Evolutionary conservation across 2,329 filamentous ascomycete species (phyloP).

Genomic region (Phoma herbarum): DNA sequence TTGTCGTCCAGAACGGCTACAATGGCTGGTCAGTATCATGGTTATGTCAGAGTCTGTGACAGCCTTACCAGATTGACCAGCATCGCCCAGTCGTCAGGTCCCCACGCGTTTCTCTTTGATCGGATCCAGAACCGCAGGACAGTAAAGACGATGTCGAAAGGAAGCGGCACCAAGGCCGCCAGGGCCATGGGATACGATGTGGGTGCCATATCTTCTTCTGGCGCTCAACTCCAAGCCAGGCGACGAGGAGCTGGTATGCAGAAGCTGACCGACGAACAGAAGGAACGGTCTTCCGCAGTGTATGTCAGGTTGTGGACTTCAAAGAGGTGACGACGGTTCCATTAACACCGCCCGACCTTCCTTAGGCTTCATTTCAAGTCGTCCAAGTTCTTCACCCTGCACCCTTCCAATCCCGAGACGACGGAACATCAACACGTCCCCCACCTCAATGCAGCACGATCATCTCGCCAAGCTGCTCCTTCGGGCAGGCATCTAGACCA

Average conservation of each 20-base stretch:
- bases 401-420: slow-evolving; percentile 12
- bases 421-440: slow-evolving; percentile 18
- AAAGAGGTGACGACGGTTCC: slow-evolving; percentile 1
- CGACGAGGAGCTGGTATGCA: background rate
- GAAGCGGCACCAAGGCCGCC: slow-evolving; percentile 18
- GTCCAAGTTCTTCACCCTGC: slow-evolving; percentile 11
- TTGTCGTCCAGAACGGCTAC: slow-evolving; percentile 21
- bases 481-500: slow-evolving; percentile 5
- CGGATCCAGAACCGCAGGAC: slow-evolving; percentile 23
- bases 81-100: slow-evolving; percentile 27
- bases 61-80: slow-evolving; percentile 21
- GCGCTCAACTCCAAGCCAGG: background rate
- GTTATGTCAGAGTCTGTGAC: background rate
- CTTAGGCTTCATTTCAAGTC: slow-evolving; percentile 9
- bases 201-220: slow-evolving; percentile 15
- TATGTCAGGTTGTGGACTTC: background rate
- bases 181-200: slow-evolving; percentile 26
- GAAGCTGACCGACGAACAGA: background rate
- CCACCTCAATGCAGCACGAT: slow-evolving; percentile 3
- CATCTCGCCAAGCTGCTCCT: slow-evolving; percentile 2
- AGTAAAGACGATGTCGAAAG: slow-evolving; percentile 22
- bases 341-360: slow-evolving; percentile 6
- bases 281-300: background rate
- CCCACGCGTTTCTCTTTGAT: slow-evolving; percentile 25
- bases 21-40: background rate